Conservation (phyloP, 2,329 filamentous ascomycete genomes). For the Fusarium tuaranense region DNA sequence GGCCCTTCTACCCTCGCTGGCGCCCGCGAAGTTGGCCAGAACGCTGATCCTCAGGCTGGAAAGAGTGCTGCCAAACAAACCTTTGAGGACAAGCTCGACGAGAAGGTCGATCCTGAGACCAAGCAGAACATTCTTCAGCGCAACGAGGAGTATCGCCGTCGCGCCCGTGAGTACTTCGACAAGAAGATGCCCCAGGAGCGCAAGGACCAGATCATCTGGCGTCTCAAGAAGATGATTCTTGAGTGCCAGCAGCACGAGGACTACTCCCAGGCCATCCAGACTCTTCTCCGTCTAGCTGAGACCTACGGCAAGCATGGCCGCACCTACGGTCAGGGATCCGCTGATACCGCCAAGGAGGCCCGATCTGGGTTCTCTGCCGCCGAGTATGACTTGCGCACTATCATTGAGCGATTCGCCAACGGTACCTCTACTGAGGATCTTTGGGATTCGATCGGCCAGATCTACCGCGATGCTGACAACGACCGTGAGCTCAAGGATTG, state of each 20-base stretch:
- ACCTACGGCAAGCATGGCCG: slow-evolving; percentile 83
- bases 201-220: slow-evolving; percentile 90
- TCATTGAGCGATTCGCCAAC: slow-evolving; percentile 97
- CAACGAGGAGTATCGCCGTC: slow-evolving; percentile 58
- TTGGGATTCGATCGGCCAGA: slow-evolving; percentile 83
- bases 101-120: slow-evolving; percentile 76
- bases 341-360: slow-evolving; percentile 78
- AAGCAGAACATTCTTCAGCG: slow-evolving; percentile 60
- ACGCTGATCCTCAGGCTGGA: slow-evolving; percentile 59
- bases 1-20: slow-evolving; percentile 53
- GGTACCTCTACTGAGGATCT: slow-evolving; percentile 89
- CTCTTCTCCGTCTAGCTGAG: slow-evolving; percentile 85
- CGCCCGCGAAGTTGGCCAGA: slow-evolving; percentile 24
- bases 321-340: slow-evolving; percentile 71
- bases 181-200: slow-evolving; percentile 93
- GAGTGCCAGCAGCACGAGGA: slow-evolving; percentile 97
- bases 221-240: slow-evolving; percentile 96
- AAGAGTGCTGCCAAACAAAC: slow-evolving; percentile 51
- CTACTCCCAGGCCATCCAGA: slow-evolving; percentile 92
- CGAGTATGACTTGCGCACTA: slow-evolving; percentile 80
- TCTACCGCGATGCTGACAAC: slow-evolving; percentile 88
- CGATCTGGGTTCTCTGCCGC: slow-evolving; percentile 76
- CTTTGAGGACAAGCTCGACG: slow-evolving; percentile 67
- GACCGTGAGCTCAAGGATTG: slow-evolving; percentile 89
- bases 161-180: slow-evolving; percentile 79